Evolutionary conservation across 129 eudicot species (phyloP).

Genomic region (Flaveria sonorensis): DNA sequence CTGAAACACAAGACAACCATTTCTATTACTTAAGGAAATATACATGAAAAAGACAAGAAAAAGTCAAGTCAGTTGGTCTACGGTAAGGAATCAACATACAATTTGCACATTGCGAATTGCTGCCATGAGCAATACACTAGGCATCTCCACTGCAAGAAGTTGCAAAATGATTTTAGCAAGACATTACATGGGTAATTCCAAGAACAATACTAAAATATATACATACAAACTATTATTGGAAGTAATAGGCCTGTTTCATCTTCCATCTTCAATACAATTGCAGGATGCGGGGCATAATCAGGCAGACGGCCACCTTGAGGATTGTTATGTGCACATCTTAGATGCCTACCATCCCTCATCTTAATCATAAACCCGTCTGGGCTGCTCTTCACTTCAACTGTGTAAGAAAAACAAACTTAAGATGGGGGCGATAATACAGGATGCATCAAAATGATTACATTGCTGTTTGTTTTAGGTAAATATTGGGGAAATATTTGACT

Average conservation of each 20-base stretch:
- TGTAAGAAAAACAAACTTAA: conserved; percentile 9
- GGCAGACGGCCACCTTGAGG: conserved; percentile 59
- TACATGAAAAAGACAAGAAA: conserved; percentile 7
- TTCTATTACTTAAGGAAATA: background rate
- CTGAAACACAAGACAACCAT: conserved; percentile 44
- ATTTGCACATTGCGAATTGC: conserved; percentile 79
- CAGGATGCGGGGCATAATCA: conserved; percentile 79
- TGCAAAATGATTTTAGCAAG: conserved; percentile 4
- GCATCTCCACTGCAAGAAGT: conserved; percentile 84
- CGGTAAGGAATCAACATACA: conserved; percentile 43
- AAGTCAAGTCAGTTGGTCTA: background rate
- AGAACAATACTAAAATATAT: background rate
- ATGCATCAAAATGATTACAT: background rate
- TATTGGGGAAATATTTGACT: background rate
- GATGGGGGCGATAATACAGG: background rate
- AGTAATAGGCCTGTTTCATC: conserved; percentile 93
- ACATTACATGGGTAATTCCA: background rate
- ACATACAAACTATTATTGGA: conserved; percentile 85
- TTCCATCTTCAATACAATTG: conserved; percentile 95
- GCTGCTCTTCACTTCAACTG: conserved; percentile 41
- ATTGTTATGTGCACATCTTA: conserved; percentile 46
- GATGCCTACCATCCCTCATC: conserved; percentile 47
- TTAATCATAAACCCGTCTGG: conserved; percentile 43
- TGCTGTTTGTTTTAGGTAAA: background rate
- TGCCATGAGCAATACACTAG: conserved; percentile 81